These are phyloP conservation scores for Serendipita vermifera DNA, from an alignment of 768 basidiomycete species.

Conservation along the genomic window DNA sequence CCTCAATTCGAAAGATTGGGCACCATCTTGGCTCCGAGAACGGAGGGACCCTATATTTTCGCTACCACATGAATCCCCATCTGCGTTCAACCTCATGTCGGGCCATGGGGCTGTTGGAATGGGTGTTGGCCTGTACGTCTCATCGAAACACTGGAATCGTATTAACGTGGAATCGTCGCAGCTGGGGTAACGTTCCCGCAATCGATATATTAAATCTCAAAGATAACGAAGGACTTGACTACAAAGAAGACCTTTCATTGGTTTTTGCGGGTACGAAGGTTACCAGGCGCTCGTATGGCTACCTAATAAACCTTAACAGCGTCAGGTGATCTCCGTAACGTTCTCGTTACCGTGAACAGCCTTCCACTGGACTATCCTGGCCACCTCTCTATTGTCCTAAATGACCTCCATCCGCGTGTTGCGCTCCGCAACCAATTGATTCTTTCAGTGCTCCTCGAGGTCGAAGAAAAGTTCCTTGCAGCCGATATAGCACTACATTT, in stretches of 20 bases:
- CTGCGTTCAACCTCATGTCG: background rate
- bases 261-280: background rate
- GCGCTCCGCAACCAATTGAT: constrained; percentile 31
- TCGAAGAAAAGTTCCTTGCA: constrained; percentile 23
- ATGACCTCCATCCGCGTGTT: constrained; percentile 26
- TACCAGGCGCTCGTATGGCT: too few species aligned
- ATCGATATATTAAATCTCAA: constrained; percentile 23
- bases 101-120: background rate
- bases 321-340: constrained; percentile 37
- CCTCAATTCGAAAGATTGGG: background rate
- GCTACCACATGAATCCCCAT: too few species aligned
- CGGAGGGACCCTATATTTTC: background rate
- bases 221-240: constrained; percentile 18
- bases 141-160: constrained; percentile 20
- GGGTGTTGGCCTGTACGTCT: constrained; percentile 11
- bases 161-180: constrained; percentile 9
- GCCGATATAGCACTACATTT: constrained; percentile 37
- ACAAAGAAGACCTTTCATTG: constrained; percentile 4
- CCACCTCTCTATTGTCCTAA: constrained; percentile 28
- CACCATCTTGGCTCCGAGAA: background rate
- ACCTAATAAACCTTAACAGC: too few species aligned
- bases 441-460: constrained; percentile 30
- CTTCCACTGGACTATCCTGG: constrained; percentile 33
- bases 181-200: constrained; percentile 27
- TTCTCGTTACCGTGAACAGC: constrained; percentile 31